Conservation (phyloP, 805 yeast genomes). For the Yamadazyma tumulicola region DNA sequence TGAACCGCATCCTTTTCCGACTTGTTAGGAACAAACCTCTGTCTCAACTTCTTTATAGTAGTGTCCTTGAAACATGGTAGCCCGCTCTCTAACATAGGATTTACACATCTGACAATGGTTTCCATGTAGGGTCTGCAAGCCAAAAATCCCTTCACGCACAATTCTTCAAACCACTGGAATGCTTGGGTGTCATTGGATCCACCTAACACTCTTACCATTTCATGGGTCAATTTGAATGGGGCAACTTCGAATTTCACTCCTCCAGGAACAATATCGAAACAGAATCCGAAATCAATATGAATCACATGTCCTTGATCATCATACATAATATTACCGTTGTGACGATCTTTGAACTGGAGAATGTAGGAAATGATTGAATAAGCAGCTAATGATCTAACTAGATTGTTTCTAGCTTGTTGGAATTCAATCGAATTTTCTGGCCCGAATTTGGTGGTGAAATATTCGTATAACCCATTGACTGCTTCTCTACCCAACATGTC, state of each 20-base stretch:
- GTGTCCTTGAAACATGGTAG: slow-evolving; percentile 92
- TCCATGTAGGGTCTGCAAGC: slow-evolving; percentile 88
- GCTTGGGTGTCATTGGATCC: slow-evolving; percentile 83
- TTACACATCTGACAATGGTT: slow-evolving; percentile 76
- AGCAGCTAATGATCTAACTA: slow-evolving; percentile 91
- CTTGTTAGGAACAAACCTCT: slow-evolving; percentile 77
- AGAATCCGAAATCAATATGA: slow-evolving; percentile 97
- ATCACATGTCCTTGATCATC: slow-evolving; percentile 92
- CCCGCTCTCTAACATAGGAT: slow-evolving; percentile 93
- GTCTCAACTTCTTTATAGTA: slow-evolving; percentile 74
- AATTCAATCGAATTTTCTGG: slow-evolving; percentile 88
- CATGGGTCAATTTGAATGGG: slow-evolving; percentile 93
- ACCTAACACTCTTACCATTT: slow-evolving; percentile 96
- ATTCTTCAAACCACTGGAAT: slow-evolving; percentile 88
- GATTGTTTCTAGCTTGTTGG: slow-evolving; percentile 88
- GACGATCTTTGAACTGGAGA: slow-evolving; percentile 94
- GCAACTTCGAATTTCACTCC: slow-evolving; percentile 98
- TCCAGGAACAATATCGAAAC: slow-evolving; percentile 98
- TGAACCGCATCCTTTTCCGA: slow-evolving; percentile 82
- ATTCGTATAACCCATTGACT: slow-evolving; percentile 92
- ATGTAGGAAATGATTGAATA: slow-evolving; percentile 88
- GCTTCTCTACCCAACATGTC: slow-evolving; percentile 99
- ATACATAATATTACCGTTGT: slow-evolving; percentile 96
- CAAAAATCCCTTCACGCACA: slow-evolving; percentile 88
- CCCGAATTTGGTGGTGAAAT: slow-evolving; percentile 88